Evolutionary conservation across 257 asterid genomes (phyloP).

Genomic region (Solanum megistacrolobum): DNA sequence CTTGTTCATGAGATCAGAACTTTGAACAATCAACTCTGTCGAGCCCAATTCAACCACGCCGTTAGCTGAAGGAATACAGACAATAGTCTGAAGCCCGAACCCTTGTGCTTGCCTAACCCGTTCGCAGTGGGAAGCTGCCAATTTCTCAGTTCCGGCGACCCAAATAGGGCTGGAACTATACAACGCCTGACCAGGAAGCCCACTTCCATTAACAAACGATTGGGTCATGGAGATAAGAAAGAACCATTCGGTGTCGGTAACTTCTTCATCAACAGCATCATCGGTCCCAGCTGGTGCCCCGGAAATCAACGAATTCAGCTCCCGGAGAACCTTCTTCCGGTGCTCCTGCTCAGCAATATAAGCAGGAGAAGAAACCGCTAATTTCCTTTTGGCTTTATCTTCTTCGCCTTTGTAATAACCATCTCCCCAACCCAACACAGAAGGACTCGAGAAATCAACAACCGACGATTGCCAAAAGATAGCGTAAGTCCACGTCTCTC

Average conservation of each 20-base stretch:
- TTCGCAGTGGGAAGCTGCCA: slow-evolving; percentile 11
- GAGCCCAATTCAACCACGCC: slow-evolving; percentile 33
- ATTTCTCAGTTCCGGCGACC: slow-evolving; percentile 11
- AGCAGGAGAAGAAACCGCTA: neutral
- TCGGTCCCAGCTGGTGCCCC: slow-evolving; percentile 6
- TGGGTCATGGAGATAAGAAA: slow-evolving; percentile 17
- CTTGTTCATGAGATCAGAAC: slow-evolving; percentile 15
- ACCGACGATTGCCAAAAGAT: slow-evolving; percentile 61
- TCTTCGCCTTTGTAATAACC: slow-evolving; percentile 29
- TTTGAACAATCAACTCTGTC: slow-evolving; percentile 11
- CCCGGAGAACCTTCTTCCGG: slow-evolving; percentile 19
- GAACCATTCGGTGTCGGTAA: slow-evolving; percentile 25
- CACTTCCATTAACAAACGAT: slow-evolving; percentile 10
- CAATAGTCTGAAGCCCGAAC: slow-evolving; percentile 18
- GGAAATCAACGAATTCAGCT: slow-evolving; percentile 21
- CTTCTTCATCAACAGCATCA: slow-evolving; percentile 22
- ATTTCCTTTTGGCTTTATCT: slow-evolving; percentile 2
- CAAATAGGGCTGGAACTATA: slow-evolving; percentile 15
- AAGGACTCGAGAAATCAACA: slow-evolving; percentile 9
- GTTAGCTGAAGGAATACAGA: slow-evolving; percentile 12
- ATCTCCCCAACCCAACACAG: slow-evolving; percentile 23
- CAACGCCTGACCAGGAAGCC: slow-evolving; percentile 24
- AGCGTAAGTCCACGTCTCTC: slow-evolving; percentile 59
- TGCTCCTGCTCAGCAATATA: slow-evolving; percentile 16
- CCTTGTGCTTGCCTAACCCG: slow-evolving; percentile 11